Evolutionary conservation across 495 filamentous ascomycete genomes (phyloP).

Genomic region (Tuber magnatum): DNA sequence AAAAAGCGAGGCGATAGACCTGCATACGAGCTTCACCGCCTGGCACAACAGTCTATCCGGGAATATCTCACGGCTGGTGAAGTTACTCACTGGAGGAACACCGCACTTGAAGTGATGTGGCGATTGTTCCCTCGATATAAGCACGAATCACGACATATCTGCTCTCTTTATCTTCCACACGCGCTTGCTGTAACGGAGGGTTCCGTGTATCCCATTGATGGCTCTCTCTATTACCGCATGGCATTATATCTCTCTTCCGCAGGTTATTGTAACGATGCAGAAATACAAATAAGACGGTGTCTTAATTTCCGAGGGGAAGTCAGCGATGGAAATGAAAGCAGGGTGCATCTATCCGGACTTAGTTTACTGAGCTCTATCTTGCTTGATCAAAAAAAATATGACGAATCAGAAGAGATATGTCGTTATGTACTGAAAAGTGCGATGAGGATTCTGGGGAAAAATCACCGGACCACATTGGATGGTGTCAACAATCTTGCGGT

Average conservation of each 20-base stretch:
- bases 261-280: conserved; percentile 2
- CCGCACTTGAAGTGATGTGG: conserved; percentile 7
- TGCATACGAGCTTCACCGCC: conserved; percentile 9
- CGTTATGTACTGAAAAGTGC: neutral
- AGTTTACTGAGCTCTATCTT: conserved; percentile 18
- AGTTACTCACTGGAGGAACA: conserved; percentile 2
- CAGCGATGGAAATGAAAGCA: conserved; percentile 30
- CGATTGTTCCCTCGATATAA: conserved; percentile 6
- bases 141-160: neutral
- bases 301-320: neutral
- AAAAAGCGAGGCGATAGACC: neutral
- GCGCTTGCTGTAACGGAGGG: conserved; percentile 10
- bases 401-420: conserved; percentile 8
- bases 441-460: conserved; percentile 11
- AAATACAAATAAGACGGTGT: conserved; percentile 7
- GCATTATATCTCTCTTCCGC: neutral
- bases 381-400: neutral
- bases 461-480: conserved; percentile 12
- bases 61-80: conserved; percentile 4
- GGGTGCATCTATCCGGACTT: conserved; percentile 24
- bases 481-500: conserved; percentile 33
- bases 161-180: conserved; percentile 12
- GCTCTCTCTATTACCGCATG: conserved; percentile 4
- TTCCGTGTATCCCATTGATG: neutral
- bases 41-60: conserved; percentile 15